Evolutionary conservation across 129 eudicot species (phyloP), one percentile per base, ranked within the genome.

Genomic region (Heracleum sosnowskyi): DNA sequence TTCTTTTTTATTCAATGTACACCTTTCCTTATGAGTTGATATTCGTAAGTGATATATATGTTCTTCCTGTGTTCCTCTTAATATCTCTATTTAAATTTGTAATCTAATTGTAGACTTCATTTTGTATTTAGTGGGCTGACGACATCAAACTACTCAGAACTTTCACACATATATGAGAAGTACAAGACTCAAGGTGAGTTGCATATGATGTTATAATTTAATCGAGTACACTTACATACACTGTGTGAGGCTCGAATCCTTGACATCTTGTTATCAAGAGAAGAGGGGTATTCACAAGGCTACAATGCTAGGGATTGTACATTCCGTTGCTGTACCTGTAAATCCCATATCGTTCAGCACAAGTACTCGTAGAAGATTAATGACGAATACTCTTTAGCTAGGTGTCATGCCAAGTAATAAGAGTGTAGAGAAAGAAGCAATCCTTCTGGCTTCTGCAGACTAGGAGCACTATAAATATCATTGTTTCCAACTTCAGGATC

Each of bases 171-270:
- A 55, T 91, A 93, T 73, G 96, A 82, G 79, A 93, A 93, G 83
- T 93, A 93, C 88, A 93, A 88, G 87, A 74, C 93, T 82, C 92
- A 91, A 89, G 98, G 98, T 93, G 55, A 82, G 89, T 46, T 60
- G 68, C 24, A 28, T 44, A 74, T 74, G 76, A 31, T 41, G 24
- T 41, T 41, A 15, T 7, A 37, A 29, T 49, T 26, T 28, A 24
- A 44, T 11, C 8, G 40, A 28, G 18, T 74, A n/a, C n/a, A 57
- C 11, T 57, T 28, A 57, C 29, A 57, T 57, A 57, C 31, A 57
- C 3, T 57, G 64, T 31, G 31, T 57, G 31, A 24, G 64, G 64
- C 64, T 57, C 11, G 31, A 57, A 57, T 57, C 31, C 31, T 57
- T 2, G 31, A 57, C 13, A 31, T 57, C 31, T 57, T 24, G 31